Conservation (phyloP, 2,329 filamentous ascomycete genomes). For the Reticulascus tulasneorum region DNA sequence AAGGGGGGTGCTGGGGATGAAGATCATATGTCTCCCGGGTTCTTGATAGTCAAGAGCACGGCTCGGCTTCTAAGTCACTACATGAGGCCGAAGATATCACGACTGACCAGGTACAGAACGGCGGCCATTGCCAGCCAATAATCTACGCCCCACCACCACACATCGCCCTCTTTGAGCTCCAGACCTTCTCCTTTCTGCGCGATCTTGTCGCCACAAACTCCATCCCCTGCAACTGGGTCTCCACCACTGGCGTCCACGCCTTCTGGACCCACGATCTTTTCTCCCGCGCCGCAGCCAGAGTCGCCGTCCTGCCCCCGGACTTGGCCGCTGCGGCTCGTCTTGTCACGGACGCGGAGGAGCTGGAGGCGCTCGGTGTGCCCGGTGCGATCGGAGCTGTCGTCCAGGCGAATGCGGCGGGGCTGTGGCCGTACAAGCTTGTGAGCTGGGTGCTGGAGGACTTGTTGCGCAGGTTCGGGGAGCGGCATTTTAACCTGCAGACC, state of each 20-base stretch:
- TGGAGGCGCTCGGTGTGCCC: slow-evolving; percentile 52
- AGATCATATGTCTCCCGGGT: too few relatives aligned
- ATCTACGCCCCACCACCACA: slow-evolving; percentile 58
- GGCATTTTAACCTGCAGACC: slow-evolving; percentile 67
- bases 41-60: too few relatives aligned
- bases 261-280: slow-evolving; percentile 57
- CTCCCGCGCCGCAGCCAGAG: slow-evolving; percentile 42
- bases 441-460: slow-evolving; percentile 64
- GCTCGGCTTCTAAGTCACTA: not conserved
- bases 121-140: slow-evolving; percentile 71
- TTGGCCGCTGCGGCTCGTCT: slow-evolving; percentile 46
- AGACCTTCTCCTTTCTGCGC: slow-evolving; percentile 59
- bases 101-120: slow-evolving; percentile 45
- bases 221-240: slow-evolving; percentile 68
- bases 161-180: slow-evolving; percentile 68
- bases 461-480: slow-evolving; percentile 28
- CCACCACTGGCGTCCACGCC: slow-evolving; percentile 59
- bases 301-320: slow-evolving; percentile 54
- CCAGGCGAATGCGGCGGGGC: slow-evolving; percentile 60
- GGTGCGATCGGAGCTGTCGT: slow-evolving; percentile 60
- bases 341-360: slow-evolving; percentile 30
- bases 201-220: slow-evolving; percentile 51
- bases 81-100: not conserved
- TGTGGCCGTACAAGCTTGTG: slow-evolving; percentile 86
- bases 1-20: too few relatives aligned